Evolutionary conservation across 2,329 filamentous ascomycete species (phyloP).

Genomic region (Verticillium zaregamsianum): DNA sequence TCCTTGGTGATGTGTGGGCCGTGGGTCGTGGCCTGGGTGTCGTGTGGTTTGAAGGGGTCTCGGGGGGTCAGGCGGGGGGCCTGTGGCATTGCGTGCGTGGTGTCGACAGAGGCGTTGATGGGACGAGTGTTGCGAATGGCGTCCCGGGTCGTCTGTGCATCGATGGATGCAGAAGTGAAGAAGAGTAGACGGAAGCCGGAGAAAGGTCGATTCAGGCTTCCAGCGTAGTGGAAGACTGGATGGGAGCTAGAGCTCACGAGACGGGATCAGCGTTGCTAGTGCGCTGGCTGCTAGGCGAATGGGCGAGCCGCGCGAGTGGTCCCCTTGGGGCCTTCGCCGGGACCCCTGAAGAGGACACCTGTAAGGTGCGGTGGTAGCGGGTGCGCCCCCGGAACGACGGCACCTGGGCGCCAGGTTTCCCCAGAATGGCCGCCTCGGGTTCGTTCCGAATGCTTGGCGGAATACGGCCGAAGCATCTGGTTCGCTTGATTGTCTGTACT

Average conservation of each 20-base stretch:
- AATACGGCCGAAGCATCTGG: background rate
- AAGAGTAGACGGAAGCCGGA: conserved; percentile 7
- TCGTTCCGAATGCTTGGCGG: background rate
- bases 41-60: conserved; percentile 36
- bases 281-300: background rate
- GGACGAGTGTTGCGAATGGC: background rate
- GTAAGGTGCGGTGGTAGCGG: background rate
- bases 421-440: background rate
- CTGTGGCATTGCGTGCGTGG: background rate
- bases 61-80: conserved; percentile 32
- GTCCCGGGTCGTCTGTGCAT: conserved; percentile 1
- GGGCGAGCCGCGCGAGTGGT: background rate
- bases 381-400: background rate
- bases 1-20: conserved; percentile 17
- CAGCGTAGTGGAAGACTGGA: background rate
- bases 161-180: conserved; percentile 11
- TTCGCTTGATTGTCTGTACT: too few relatives aligned
- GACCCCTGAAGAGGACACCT: conserved; percentile 10
- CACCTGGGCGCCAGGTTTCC: background rate
- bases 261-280: conserved; percentile 5
- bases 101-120: background rate
- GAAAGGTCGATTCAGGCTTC: background rate
- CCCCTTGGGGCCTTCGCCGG: conserved; percentile 3
- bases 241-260: conserved; percentile 1
- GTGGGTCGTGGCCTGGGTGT: conserved; percentile 19